Evolutionary conservation across 192 early-diverging fungal genomes (phyloP).

Genomic region (Coemansia sp.): DNA sequence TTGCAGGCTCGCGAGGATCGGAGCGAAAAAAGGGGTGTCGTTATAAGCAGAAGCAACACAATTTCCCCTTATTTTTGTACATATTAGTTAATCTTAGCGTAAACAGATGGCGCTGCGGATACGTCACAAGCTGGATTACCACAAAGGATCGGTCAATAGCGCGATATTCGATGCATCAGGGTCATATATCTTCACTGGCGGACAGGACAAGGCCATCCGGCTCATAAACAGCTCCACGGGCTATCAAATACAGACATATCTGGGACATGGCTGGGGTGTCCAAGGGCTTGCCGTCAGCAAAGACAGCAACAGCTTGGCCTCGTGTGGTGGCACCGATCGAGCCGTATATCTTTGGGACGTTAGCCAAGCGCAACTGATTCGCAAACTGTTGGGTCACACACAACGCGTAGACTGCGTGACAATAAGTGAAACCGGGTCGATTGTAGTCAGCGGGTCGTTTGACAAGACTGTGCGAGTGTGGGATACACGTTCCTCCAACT

Average conservation of each 20-base stretch:
- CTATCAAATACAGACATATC: conserved; percentile 72
- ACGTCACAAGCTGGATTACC: conserved; percentile 55
- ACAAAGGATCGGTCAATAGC: conserved; percentile 70
- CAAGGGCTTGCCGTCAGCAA: conserved; percentile 39
- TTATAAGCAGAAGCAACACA: background rate
- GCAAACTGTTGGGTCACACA: conserved; percentile 76
- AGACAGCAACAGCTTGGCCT: conserved; percentile 70
- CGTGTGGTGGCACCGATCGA: conserved; percentile 75
- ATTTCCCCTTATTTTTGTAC: background rate
- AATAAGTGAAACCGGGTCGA: conserved; percentile 74
- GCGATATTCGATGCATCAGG: conserved; percentile 70
- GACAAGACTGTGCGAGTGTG: conserved; percentile 57
- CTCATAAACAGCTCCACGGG: conserved; percentile 72
- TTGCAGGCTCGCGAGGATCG: background rate
- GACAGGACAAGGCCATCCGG: conserved; percentile 68
- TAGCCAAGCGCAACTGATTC: conserved; percentile 64
- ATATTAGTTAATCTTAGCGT: background rate
- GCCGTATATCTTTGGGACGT: conserved; percentile 90
- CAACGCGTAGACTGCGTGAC: conserved; percentile 83
- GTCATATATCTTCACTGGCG: conserved; percentile 81
- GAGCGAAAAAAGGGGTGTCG: background rate
- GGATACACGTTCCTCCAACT: conserved; percentile 43
- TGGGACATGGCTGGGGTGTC: conserved; percentile 86
- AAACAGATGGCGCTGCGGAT: conserved; percentile 17
- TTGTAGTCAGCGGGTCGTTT: conserved; percentile 79